Conservation (phyloP, 352 stramenopile genomes). For the Pythium phragmitis region DNA sequence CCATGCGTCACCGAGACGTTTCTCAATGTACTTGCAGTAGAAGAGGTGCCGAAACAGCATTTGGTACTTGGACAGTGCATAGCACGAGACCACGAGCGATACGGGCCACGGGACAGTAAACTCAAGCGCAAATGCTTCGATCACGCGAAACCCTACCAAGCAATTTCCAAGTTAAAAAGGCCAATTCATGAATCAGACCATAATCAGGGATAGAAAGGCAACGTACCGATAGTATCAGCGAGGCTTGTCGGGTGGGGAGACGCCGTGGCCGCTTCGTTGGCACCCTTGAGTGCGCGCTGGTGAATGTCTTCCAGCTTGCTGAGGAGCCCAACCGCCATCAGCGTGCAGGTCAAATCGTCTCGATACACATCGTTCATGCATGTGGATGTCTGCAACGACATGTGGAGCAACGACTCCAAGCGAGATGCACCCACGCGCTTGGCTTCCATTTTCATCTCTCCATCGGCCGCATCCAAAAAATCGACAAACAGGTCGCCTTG, state of each 20-base stretch:
- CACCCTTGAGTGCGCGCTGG: conserved; percentile 64
- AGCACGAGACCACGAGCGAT: conserved; percentile 95
- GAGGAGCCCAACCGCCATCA: conserved; percentile 88
- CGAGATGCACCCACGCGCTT: conserved; percentile 87
- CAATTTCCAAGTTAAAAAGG: not conserved
- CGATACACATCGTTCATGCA: conserved; percentile 88
- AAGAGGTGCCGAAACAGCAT: conserved; percentile 99
- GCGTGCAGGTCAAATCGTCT: conserved; percentile 88
- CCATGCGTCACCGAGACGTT: conserved; percentile 94
- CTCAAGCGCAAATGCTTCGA: conserved; percentile 96
- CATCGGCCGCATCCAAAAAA: conserved; percentile 96
- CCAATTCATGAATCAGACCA: not conserved
- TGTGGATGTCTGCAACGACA: conserved; percentile 93
- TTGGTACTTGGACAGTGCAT: conserved; percentile 96
- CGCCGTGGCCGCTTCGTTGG: conserved; percentile 59
- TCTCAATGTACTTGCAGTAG: conserved; percentile 99
- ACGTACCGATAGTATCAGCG: conserved; percentile 21
- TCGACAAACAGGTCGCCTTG: conserved; percentile 98
- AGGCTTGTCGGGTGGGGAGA: conserved; percentile 20
- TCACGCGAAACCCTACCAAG: conserved; percentile 80
- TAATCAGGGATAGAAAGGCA: not conserved
- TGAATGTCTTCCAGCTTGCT: conserved; percentile 93
- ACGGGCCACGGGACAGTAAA: conserved; percentile 97
- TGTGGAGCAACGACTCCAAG: conserved; percentile 93
- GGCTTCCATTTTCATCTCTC: conserved; percentile 89